These are phyloP conservation scores for Pythium aristosporum DNA, from an alignment of 352 stramenopile species.

Conservation along the genomic window DNA sequence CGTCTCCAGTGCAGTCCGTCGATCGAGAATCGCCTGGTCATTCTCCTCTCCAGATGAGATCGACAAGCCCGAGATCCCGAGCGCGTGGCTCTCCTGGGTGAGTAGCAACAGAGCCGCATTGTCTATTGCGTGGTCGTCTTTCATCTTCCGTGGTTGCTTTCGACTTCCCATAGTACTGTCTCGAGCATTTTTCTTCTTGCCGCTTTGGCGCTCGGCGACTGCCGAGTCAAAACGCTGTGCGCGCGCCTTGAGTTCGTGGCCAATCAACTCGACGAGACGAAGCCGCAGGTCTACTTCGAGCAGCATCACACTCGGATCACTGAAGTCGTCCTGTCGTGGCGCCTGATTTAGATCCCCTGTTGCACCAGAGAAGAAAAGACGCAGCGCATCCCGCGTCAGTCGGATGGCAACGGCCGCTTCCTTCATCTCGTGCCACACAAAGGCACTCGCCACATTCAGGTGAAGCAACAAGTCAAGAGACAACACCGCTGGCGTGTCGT, in stretches of 20 bases:
- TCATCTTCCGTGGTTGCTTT: constrained; percentile 1
- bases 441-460: constrained; percentile 42
- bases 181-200: constrained; percentile 14
- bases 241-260: constrained; percentile 34
- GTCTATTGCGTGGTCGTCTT: constrained; percentile 7
- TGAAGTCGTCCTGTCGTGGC: constrained; percentile 2
- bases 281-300: constrained; percentile 56
- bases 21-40: background rate
- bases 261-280: constrained; percentile 49
- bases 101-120: constrained; percentile 13
- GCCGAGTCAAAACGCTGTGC: constrained; percentile 9
- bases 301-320: constrained; percentile 51
- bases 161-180: constrained; percentile 2
- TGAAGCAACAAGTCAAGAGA: constrained; percentile 36
- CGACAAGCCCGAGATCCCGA: constrained; percentile 1
- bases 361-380: constrained; percentile 36
- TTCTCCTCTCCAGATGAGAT: background rate
- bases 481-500: background rate
- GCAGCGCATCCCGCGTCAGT: constrained; percentile 33
- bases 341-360: background rate
- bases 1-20: constrained; percentile 15
- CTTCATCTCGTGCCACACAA: constrained; percentile 47
- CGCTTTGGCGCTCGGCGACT: background rate
- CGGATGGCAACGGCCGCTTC: constrained; percentile 18
- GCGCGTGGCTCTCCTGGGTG: constrained; percentile 6